A percentile compares a stretch with the other conserved stretches of the same genome.
phyloP scores from a whole-genome alignment of 225 moss, liverwort and hornwort species.

The Bryoerythrophyllum caledonicum region DNA sequence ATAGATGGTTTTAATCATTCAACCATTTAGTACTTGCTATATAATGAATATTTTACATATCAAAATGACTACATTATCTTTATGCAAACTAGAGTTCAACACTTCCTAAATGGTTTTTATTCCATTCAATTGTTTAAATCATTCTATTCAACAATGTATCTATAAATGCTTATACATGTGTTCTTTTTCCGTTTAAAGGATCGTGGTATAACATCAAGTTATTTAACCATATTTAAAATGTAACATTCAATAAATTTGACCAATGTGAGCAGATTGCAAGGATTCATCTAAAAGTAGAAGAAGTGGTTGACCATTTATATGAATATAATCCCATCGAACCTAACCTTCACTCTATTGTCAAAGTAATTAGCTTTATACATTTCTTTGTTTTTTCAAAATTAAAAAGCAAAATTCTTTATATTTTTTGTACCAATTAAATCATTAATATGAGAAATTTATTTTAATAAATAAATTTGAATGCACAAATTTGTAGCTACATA shows the following conservation, averaged over 20 bases:
- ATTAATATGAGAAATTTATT: accelerated
- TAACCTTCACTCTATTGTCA: conserved; percentile 33
- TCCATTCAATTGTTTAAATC: background rate
- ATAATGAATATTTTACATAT: no score
- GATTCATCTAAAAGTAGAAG: conserved; percentile 54
- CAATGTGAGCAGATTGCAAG: conserved; percentile 40
- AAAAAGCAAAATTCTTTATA: accelerated
- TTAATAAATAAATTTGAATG: no score
- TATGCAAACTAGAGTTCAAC: background rate
- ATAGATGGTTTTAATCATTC: no score
- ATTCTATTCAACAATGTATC: background rate
- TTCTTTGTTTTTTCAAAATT: background rate
- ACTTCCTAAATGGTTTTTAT: background rate
- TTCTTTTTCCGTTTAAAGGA: background rate
- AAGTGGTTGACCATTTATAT: conserved; percentile 72
- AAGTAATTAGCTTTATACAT: conserved; percentile 10
- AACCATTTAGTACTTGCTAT: background rate
- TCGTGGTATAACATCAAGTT: background rate
- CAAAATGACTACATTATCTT: background rate
- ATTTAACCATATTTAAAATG: no score
- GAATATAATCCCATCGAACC: conserved; percentile 48
- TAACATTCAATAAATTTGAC: background rate
- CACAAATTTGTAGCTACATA: no score
- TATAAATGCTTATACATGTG: background rate
- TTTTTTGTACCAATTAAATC: background rate